Evolutionary conservation across 345 rosid species (phyloP).

Genomic region (Gossypium thurberi): DNA sequence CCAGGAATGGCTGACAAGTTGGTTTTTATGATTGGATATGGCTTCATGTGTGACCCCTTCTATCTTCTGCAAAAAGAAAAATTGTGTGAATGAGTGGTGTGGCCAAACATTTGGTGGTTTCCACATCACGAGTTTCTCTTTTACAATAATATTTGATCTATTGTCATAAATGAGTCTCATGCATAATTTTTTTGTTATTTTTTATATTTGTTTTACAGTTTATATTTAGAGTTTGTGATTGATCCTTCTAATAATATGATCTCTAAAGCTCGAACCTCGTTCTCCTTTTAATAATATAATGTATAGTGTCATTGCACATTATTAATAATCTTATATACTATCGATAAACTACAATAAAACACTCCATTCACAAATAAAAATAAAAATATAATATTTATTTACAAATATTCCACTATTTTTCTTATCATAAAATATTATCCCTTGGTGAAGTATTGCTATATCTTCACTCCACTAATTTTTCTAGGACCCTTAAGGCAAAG

Average conservation of each 20-base stretch:
- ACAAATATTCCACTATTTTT: too few relatives aligned
- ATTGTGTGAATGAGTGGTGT: slow-evolving; percentile 30
- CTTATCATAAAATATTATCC: too few relatives aligned
- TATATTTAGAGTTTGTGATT: too few relatives aligned
- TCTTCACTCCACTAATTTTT: slow-evolving; percentile 37
- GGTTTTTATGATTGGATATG: not conserved
- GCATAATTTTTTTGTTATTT: too few relatives aligned
- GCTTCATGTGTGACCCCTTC: not conserved
- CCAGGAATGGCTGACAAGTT: not conserved
- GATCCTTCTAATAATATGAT: accelerated
- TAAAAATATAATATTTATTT: too few relatives aligned
- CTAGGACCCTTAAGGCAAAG: slow-evolving; percentile 22
- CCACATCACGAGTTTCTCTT: slow-evolving; percentile 38
- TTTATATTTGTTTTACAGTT: too few relatives aligned
- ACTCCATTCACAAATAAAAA: too few relatives aligned
- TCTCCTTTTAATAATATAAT: too few relatives aligned
- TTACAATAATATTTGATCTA: not conserved
- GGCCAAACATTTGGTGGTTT: slow-evolving; percentile 53
- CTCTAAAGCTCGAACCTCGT: accelerated
- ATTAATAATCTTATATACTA: too few relatives aligned
- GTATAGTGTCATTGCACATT: accelerated
- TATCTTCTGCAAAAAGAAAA: not conserved
- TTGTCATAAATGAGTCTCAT: too few relatives aligned
- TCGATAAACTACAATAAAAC: too few relatives aligned
- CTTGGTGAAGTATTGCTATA: slow-evolving; percentile 15